Conservation (phyloP, 2,329 filamentous ascomycete species). For the Cladosporium austrohemisphaericum region DNA sequence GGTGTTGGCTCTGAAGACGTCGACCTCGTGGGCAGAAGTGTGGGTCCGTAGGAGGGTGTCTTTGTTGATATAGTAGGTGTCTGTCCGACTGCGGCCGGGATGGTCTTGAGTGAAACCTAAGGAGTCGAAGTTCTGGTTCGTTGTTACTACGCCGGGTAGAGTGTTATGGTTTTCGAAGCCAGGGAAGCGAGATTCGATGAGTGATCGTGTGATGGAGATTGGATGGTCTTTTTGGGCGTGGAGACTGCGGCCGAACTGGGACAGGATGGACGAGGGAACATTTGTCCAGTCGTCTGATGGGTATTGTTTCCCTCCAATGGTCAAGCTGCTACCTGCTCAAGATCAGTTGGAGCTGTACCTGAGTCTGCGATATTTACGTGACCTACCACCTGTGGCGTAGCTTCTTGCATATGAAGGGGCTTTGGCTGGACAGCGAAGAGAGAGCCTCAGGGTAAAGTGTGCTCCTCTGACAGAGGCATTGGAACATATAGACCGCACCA, state of each 20-base stretch:
- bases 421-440: conserved; percentile 1
- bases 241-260: conserved; percentile 70
- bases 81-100: conserved; percentile 77
- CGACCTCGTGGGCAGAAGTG: conserved; percentile 87
- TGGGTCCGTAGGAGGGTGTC: conserved; percentile 84
- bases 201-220: conserved; percentile 80
- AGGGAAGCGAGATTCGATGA: conserved; percentile 88
- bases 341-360: conserved; percentile 1
- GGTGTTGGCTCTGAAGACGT: conserved; percentile 69
- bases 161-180: conserved; percentile 72
- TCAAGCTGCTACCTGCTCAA: conserved; percentile 24
- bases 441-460: background rate
- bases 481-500: conserved; percentile 1
- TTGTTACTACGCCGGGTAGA: conserved; percentile 78
- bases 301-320: conserved; percentile 62
- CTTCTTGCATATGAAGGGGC: background rate
- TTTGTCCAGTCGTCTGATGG: conserved; percentile 80
- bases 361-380: background rate
- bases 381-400: conserved; percentile 12
- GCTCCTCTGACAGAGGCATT: conserved; percentile 9
- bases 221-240: conserved; percentile 91
- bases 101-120: conserved; percentile 86
- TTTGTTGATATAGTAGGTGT: conserved; percentile 93
- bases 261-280: conserved; percentile 68
- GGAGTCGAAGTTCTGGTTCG: conserved; percentile 92